Percentiles rank a stretch among this genome's conserved stretches.
Conservation (phyloP, 257 asterid species). For the Echium plantagineum region DNA sequence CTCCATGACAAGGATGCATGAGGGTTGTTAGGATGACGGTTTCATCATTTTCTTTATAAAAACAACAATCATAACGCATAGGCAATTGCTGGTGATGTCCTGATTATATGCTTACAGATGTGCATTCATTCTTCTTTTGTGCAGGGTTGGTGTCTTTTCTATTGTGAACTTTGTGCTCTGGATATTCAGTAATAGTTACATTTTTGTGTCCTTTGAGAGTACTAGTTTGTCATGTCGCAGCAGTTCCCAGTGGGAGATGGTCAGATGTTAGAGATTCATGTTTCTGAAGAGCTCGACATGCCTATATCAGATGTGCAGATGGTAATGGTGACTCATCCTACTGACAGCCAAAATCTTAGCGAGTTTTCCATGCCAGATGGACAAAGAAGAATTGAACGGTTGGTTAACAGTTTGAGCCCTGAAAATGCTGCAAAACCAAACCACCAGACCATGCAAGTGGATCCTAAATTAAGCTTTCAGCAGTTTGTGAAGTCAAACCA, state of each 20-base stretch:
- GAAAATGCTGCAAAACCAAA: constrained; percentile 16
- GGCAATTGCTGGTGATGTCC: neutral
- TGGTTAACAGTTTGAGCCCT: constrained; percentile 24
- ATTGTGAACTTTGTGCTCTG: constrained; percentile 4
- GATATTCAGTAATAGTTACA: neutral
- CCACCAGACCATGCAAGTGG: constrained; percentile 18
- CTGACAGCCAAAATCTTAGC: constrained; percentile 16
- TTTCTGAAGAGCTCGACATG: constrained; percentile 33
- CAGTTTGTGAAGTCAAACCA: constrained; percentile 26
- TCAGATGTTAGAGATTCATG: constrained; percentile 38
- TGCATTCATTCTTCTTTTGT: neutral
- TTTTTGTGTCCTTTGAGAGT: constrained; percentile 8
- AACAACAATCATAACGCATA: too few relatives aligned
- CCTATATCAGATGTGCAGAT: constrained; percentile 35
- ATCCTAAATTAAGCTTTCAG: constrained; percentile 16
- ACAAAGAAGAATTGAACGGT: constrained; percentile 20
- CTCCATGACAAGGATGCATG: too few relatives aligned
- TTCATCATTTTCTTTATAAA: too few relatives aligned
- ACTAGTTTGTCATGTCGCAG: constrained; percentile 28
- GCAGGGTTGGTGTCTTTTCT: constrained; percentile 6
- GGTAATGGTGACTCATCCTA: constrained; percentile 25
- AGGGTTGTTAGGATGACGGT: too few relatives aligned
- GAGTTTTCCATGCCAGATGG: constrained; percentile 16
- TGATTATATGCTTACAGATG: neutral
- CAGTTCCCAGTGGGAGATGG: constrained; percentile 32